Base-by-base conservation (phyloP, 768 basidiomycete species). In the Phanerochaete sordida region DNA sequence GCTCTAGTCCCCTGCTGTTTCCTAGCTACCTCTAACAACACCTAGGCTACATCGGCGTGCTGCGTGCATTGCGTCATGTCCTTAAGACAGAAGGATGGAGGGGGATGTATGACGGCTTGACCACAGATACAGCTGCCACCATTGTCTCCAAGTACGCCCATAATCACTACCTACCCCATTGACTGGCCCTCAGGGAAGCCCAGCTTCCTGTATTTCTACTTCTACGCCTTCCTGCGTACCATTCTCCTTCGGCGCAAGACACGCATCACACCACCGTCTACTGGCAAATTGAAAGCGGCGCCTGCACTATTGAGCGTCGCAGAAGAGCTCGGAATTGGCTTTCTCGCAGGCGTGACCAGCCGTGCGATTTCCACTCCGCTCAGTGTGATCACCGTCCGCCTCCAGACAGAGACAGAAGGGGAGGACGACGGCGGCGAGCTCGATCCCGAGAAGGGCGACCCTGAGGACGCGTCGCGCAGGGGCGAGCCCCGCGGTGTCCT, bases 191-290 rank as follows among this genome's bases (percentile, higher is more conserved):
- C 11, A 15, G 28, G 2, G 27, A 51, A 12, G 9, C n/a, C 3
- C 57, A 84, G 84, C 66, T 85, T 86, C 64, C 73, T 85, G 56
- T 86, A 84, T 65, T 85, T 84, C 62, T 83, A 84, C 60, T 76
- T 80, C 61, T 85, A 85, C 65, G 77, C 84, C 0, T 77, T 79
- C 60, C 74, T 86, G 1, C 76, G 75, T 2, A 74, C 74, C 7
- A 55, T 79, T 13, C 74, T 77, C 5, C 75, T 77, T 1, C 74
- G 74, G 9, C 69, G 78, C 21, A 70, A 57, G 57, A 39, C 24
- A 12, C 61, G 27, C 39, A 56, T n/a, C 37, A 26, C 23, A 5
- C n/a, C n/a, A 28, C 62, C 27, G 37, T 60, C 21, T 26, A 50
- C 5, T 23, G 54, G 27, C 24, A 31, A 55, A 4, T 28, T 61